Percentiles rank a stretch among this genome's conserved stretches.
Evolutionary conservation across 202 grass and related monocot genomes (phyloP).

Genomic region (Saccharum hybrid): DNA sequence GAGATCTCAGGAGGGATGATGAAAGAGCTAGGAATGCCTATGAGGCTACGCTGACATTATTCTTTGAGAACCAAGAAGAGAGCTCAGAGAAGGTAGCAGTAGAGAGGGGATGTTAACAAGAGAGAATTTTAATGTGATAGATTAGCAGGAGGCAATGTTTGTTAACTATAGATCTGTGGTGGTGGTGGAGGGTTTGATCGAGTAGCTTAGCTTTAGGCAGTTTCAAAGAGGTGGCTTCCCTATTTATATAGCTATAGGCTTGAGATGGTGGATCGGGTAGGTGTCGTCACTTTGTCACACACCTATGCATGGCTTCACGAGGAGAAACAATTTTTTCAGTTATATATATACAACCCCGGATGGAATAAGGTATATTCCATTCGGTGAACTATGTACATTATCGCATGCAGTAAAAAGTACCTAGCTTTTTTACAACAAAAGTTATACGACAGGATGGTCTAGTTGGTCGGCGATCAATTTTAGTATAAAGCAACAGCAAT

Average conservation of each 20-base stretch:
- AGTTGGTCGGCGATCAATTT: background rate
- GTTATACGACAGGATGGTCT: background rate
- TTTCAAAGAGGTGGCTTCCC: background rate
- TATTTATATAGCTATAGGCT: background rate
- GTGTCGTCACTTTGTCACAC: background rate
- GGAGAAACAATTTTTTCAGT: background rate
- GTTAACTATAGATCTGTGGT: background rate
- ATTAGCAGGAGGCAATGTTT: background rate
- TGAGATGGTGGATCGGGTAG: too few species aligned
- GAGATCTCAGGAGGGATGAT: constrained; percentile 2
- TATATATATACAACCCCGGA: background rate
- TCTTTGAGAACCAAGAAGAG: too few species aligned
- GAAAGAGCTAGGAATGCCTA: constrained; percentile 18
- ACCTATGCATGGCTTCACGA: too few species aligned
- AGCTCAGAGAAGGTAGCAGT: background rate
- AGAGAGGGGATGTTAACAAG: background rate
- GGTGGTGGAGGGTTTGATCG: background rate
- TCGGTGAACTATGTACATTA: background rate
- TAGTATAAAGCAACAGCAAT: background rate
- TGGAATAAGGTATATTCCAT: background rate
- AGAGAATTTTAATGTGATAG: constrained; percentile 26
- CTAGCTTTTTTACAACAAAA: background rate
- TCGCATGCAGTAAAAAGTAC: background rate
- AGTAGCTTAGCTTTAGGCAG: background rate
- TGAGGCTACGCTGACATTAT: background rate